These are phyloP conservation scores for Calonectria crousiana DNA, from an alignment of 2,329 filamentous ascomycete species.

Conservation along the genomic window DNA sequence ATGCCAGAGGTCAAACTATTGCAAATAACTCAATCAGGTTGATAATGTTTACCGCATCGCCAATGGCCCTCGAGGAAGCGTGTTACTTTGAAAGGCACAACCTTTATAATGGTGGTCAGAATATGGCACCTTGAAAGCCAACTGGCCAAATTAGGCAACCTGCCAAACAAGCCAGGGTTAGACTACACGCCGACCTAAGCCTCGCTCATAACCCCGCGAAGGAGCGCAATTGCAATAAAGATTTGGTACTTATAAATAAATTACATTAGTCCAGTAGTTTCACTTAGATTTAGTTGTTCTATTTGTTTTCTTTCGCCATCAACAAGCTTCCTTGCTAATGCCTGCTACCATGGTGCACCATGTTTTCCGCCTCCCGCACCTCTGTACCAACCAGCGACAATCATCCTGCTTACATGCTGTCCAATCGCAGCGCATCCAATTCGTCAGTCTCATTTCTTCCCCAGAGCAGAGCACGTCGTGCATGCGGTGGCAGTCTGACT, in stretches of 20 bases:
- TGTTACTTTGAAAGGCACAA: conserved; percentile 8
- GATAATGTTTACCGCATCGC: background rate
- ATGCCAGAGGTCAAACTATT: background rate
- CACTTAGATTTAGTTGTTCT: background rate
- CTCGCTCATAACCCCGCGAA: background rate
- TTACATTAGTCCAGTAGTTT: background rate
- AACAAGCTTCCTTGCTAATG: background rate
- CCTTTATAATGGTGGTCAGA: background rate
- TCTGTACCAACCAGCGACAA: background rate
- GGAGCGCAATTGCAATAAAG: background rate
- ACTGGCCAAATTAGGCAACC: background rate
- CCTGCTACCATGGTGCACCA: background rate
- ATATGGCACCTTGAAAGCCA: background rate
- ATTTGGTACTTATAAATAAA: background rate
- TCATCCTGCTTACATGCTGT: background rate
- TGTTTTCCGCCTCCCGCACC: background rate
- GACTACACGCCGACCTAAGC: background rate
- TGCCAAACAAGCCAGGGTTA: background rate
- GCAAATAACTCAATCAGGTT: background rate
- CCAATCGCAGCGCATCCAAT: conserved; percentile 8
- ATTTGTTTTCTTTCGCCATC: background rate
- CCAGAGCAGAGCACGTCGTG: background rate
- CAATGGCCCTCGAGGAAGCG: background rate
- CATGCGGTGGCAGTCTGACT: background rate
- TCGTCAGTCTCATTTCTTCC: background rate